Conservation (phyloP, 2,329 filamentous ascomycete species). For the Grosmannia serpens region DNA sequence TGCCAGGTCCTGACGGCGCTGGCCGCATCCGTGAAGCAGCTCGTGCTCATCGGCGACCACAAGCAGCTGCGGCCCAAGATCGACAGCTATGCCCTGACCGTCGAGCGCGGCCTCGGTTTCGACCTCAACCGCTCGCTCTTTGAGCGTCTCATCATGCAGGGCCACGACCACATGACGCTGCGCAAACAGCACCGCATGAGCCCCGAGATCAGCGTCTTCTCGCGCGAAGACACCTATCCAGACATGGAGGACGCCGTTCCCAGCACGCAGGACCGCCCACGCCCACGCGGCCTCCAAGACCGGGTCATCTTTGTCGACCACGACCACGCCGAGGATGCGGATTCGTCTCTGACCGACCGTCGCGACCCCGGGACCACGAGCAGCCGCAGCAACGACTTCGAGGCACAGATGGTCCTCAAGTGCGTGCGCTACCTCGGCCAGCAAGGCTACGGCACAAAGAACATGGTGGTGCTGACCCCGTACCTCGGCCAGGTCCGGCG, state of each 20-base stretch:
- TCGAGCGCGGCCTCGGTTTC: constrained; percentile 54
- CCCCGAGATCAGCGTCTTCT: constrained; percentile 44
- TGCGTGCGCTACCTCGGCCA: constrained; percentile 57
- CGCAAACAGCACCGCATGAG: constrained; percentile 56
- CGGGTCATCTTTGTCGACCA: constrained; percentile 60
- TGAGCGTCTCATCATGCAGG: constrained; percentile 51
- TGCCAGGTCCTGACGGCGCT: constrained; percentile 53
- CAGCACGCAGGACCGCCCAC: constrained; percentile 31
- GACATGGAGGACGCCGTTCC: constrained; percentile 41
- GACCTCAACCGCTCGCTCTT: constrained; percentile 59
- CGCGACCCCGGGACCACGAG: constrained; percentile 24
- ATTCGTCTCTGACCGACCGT: constrained; percentile 31
- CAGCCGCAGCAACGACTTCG: constrained; percentile 46
- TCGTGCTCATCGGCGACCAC: constrained; percentile 64
- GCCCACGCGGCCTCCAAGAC: constrained; percentile 43
- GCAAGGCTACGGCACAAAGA: constrained; percentile 55
- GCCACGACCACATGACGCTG: constrained; percentile 41
- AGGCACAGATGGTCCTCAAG: constrained; percentile 54
- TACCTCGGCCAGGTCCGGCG: constrained; percentile 59
- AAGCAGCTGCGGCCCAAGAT: constrained; percentile 60
- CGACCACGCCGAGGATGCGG: constrained; percentile 35
- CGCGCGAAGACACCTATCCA: constrained; percentile 48
- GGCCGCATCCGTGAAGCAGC: constrained; percentile 39
- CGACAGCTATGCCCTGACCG: constrained; percentile 45
- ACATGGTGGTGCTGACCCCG: constrained; percentile 59